Conservation (phyloP, 1,139 yeast species). For the Candida dubliniensis region DNA sequence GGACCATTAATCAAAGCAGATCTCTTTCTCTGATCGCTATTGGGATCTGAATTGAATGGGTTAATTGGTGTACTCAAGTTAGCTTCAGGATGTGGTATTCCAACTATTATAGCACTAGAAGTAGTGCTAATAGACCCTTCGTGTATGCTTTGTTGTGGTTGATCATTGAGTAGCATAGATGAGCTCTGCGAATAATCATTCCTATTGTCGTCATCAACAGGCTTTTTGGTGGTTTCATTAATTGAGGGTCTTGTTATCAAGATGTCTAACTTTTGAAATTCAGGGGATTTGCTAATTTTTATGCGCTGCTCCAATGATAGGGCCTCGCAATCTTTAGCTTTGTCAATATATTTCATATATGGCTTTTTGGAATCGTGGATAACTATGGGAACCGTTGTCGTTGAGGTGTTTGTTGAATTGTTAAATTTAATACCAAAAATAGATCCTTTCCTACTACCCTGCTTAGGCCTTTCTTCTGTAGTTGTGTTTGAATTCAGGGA, state of each 20-base stretch:
- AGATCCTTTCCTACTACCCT: slow-evolving; percentile 34
- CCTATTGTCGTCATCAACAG: slow-evolving; percentile 13
- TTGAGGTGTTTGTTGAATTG: slow-evolving; percentile 15
- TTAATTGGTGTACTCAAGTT: slow-evolving; percentile 36
- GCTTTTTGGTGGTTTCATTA: slow-evolving; percentile 6
- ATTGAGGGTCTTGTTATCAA: slow-evolving; percentile 39
- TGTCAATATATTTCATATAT: slow-evolving; percentile 25
- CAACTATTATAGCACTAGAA: slow-evolving; percentile 40
- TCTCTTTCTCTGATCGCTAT: slow-evolving; percentile 75
- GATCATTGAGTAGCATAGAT: slow-evolving; percentile 34
- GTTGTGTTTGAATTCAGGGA: not conserved
- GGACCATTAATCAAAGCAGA: slow-evolving; percentile 84
- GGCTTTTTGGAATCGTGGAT: slow-evolving; percentile 19
- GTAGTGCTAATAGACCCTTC: slow-evolving; percentile 29
- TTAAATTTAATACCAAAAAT: slow-evolving; percentile 45
- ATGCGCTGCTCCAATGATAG: slow-evolving; percentile 38
- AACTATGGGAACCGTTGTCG: slow-evolving; percentile 13
- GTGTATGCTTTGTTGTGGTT: slow-evolving; percentile 14
- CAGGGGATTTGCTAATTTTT: slow-evolving; percentile 30
- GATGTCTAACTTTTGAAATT: slow-evolving; percentile 34
- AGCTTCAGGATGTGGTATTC: slow-evolving; percentile 46
- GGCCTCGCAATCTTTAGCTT: slow-evolving; percentile 35
- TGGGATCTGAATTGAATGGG: slow-evolving; percentile 51
- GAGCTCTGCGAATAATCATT: slow-evolving; percentile 39
- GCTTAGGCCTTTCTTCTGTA: slow-evolving; percentile 29